phyloP scores from a whole-genome alignment of 2,329 filamentous ascomycete genomes.

The Curvularia lunata region DNA sequence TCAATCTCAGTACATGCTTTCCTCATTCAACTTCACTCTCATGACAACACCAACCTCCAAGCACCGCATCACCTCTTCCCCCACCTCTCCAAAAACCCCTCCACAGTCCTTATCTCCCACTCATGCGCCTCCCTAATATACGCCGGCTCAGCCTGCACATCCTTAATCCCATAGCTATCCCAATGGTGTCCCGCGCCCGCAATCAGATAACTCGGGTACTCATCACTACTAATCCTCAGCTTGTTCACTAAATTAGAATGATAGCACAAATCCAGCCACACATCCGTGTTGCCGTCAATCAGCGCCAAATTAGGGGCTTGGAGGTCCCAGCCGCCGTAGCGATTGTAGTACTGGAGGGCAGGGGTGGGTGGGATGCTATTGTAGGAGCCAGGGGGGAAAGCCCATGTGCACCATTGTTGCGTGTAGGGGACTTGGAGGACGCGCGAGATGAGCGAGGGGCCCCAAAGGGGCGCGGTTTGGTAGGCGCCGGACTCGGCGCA shows the following conservation, averaged over 20 bases:
- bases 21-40: too few relatives aligned
- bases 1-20: too few relatives aligned
- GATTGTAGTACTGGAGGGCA: slow-evolving; percentile 52
- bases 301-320: slow-evolving; percentile 57
- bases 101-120: slow-evolving; percentile 59
- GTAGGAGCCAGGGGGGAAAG: slow-evolving; percentile 56
- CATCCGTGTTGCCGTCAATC: slow-evolving; percentile 60
- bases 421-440: slow-evolving; percentile 58
- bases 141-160: slow-evolving; percentile 56
- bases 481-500: slow-evolving; percentile 59
- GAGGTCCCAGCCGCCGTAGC: slow-evolving; percentile 57
- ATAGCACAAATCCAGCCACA: slow-evolving; percentile 61
- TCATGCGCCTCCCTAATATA: slow-evolving; percentile 59
- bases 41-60: too few relatives aligned
- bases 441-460: slow-evolving; percentile 57
- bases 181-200: slow-evolving; percentile 61
- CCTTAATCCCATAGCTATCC: slow-evolving; percentile 53
- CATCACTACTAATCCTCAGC: slow-evolving; percentile 48
- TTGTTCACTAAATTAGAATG: slow-evolving; percentile 54
- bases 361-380: slow-evolving; percentile 55
- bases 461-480: slow-evolving; percentile 54
- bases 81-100: slow-evolving; percentile 38
- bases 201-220: slow-evolving; percentile 59
- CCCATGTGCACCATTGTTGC: slow-evolving; percentile 63
- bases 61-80: too few relatives aligned